phyloP scores from a whole-genome alignment of 441 rosid genomes.

The Biscutella laevigata region DNA sequence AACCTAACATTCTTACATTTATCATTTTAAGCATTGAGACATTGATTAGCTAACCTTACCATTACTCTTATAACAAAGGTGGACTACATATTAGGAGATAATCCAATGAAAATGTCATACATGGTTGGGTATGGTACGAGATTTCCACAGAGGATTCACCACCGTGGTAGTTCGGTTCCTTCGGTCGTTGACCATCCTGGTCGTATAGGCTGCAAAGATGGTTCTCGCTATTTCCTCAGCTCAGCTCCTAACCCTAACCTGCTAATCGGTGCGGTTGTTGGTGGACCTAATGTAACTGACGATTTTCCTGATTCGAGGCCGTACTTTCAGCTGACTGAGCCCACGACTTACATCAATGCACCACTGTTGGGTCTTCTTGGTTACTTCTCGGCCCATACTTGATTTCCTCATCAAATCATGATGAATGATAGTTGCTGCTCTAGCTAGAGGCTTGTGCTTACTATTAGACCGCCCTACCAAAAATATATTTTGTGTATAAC shows the following conservation, averaged over 20 bases:
- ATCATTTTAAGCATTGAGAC: conserved; percentile 19
- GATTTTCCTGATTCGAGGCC: conserved; percentile 59
- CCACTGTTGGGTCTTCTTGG: conserved; percentile 58
- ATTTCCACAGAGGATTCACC: conserved; percentile 51
- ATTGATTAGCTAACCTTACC: too few relatives aligned
- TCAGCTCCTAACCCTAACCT: conserved; percentile 50
- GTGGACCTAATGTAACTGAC: conserved; percentile 55
- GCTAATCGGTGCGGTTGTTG: conserved; percentile 53
- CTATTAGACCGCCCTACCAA: too few relatives aligned
- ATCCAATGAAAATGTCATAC: conserved; percentile 51
- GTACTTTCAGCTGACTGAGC: conserved; percentile 57
- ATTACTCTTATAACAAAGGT: conserved; percentile 39
- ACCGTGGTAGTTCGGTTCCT: conserved; percentile 57
- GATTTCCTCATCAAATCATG: too few relatives aligned
- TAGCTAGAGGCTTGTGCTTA: too few relatives aligned
- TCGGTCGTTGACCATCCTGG: conserved; percentile 42
- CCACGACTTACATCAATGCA: conserved; percentile 66
- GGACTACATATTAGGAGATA: conserved; percentile 50
- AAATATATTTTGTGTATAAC: too few relatives aligned
- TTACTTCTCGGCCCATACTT: conserved; percentile 45
- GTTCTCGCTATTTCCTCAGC: conserved; percentile 41
- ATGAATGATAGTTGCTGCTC: too few relatives aligned
- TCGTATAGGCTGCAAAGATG: conserved; percentile 49
- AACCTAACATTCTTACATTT: neutral
- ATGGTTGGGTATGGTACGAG: conserved; percentile 45